Conservation (phyloP, 805 yeast species). For the Starmerella bacillaris region DNA sequence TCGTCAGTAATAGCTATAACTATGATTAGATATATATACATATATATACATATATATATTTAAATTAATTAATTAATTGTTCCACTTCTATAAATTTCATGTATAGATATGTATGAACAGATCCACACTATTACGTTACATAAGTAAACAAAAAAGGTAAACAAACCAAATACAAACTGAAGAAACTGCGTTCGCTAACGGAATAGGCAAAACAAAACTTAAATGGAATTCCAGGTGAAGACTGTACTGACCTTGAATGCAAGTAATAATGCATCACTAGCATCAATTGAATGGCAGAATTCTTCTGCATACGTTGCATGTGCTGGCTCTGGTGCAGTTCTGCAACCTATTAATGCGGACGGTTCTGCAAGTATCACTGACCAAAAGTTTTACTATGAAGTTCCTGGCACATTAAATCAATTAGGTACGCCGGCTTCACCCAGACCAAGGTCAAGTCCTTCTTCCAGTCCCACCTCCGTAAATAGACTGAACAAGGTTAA, state of each 20-base stretch:
- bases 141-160: no score
- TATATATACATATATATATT: no score
- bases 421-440: not conserved
- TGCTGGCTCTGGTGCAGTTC: constrained; percentile 11
- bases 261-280: not conserved
- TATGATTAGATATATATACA: no score
- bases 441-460: constrained; percentile 9
- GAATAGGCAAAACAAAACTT: not conserved
- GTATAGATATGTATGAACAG: no score
- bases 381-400: constrained; percentile 3
- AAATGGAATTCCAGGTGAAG: constrained; percentile 6
- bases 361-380: not conserved
- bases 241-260: not conserved
- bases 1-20: no score
- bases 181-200: no score
- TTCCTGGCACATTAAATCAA: not conserved
- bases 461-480: not conserved
- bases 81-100: no score
- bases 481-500: constrained; percentile 7
- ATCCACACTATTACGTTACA: no score
- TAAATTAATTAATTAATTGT: no score
- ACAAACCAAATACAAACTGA: no score
- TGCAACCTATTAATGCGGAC: not conserved
- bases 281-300: not conserved
- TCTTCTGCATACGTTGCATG: constrained; percentile 4